Evolutionary conservation across 225 moss, liverwort and hornwort species (phyloP), one percentile per base, ranked within the genome.

Genomic region (Thuidium tamariscinum): DNA sequence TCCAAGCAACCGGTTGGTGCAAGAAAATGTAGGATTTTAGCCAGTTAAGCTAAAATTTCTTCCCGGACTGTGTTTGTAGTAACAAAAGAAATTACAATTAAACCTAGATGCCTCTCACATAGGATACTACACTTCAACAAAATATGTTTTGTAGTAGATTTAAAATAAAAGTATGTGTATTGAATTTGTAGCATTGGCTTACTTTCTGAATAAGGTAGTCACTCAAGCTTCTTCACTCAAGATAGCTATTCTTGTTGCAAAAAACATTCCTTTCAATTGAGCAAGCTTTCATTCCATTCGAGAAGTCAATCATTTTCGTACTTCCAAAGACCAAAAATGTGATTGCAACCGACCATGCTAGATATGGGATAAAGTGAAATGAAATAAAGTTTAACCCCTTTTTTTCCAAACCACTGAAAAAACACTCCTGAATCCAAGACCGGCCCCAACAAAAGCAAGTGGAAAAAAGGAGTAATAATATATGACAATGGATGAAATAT

Each of bases 101-200:
- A 34, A 51, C 2, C 3, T 74, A n/a, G 7, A n/a, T 74, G 2
- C n/a, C 1, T 52, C 9, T 0, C 0, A n/a, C 1, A 22, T n/a
- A 23, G 8, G 5, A n/a, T 0, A 52, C 0, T 11, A 32, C 2
- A 48, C 1, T 32, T 11, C 30, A 73, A 49, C 11, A 73, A 49
- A 12, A 49, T 49, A 0, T 49, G 0, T 34, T 51, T 3, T 0
- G 18, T 1, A n/a, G 1, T 13, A 51, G 1, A 49, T 49, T 74
- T 41, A 3, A 10, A 32, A 6, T 27, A 27, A 42, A 70, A 9
- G n/a, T 49, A 12, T 12, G 0, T 32, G 0, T 30, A 30, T 0
- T 46, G 2, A 18, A 19, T 2, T 12, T 9, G 32, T 34, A 13
- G 21, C 21, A 51, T 34, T 4, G 3, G 1, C 7, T 74, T 3